A percentile compares a stretch with the other conserved stretches of the same genome.
These are phyloP conservation scores for Colletotrichum australisinense DNA, from an alignment of 2,329 filamentous ascomycete species.

Conservation along the genomic window DNA sequence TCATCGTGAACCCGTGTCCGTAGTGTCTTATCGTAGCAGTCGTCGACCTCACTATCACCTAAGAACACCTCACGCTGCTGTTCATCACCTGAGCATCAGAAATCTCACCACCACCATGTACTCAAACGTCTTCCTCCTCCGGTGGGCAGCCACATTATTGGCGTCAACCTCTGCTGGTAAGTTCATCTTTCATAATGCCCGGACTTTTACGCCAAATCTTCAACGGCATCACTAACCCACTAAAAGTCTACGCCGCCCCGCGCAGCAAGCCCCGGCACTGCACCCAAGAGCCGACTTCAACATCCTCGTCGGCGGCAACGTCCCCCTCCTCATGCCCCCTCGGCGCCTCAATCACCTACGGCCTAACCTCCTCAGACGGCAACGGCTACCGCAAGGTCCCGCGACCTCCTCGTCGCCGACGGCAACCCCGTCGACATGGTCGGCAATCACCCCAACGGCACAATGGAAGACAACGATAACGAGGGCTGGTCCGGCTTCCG, in stretches of 20 bases:
- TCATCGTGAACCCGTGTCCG: not conserved
- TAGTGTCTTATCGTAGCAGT: not conserved
- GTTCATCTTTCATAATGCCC: not conserved
- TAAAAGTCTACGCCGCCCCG: conserved; percentile 31
- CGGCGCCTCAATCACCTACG: conserved; percentile 56
- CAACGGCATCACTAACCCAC: not conserved
- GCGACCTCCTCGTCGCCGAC: conserved; percentile 43
- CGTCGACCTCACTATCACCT: not conserved
- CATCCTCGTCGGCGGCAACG: conserved; percentile 37
- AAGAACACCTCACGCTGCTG: not conserved
- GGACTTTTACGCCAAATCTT: not conserved
- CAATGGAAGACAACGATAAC: conserved; percentile 54
- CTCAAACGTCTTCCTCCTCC: conserved; percentile 1
- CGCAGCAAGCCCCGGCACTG: conserved; percentile 16
- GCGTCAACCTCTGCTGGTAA: conserved; percentile 27
- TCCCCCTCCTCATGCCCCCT: conserved; percentile 56
- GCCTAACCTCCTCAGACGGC: conserved; percentile 47
- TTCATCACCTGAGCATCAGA: not conserved
- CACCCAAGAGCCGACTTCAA: conserved; percentile 25
- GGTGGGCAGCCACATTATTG: conserved; percentile 24
- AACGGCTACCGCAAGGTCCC: conserved; percentile 52
- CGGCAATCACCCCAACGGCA: conserved; percentile 50
- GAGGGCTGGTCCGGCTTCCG: conserved; percentile 57
- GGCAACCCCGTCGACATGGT: conserved; percentile 54
- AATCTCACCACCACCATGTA: not conserved